Evolutionary conservation across 1,284 basidiomycete genomes (phyloP).

Genomic region (Leccinum holopus): DNA sequence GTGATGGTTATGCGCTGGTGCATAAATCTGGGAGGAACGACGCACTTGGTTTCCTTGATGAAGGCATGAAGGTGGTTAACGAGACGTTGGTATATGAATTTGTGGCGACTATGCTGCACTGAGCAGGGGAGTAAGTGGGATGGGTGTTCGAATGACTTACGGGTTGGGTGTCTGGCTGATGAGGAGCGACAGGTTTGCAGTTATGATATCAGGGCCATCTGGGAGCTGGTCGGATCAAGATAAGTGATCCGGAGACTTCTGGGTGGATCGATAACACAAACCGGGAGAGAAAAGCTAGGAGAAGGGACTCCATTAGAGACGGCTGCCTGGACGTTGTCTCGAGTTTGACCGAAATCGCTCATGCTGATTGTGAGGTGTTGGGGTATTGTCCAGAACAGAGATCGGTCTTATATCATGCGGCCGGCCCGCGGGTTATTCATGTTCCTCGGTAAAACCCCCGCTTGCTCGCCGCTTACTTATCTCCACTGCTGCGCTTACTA

Average conservation of each 20-base stretch:
- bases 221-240: constrained; percentile 39
- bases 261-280: constrained; percentile 13
- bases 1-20: not conserved
- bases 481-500: not conserved
- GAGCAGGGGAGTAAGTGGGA: not conserved
- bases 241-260: not conserved
- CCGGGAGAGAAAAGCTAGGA: constrained; percentile 35
- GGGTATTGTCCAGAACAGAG: not conserved
- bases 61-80: constrained; percentile 70
- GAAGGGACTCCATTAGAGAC: constrained; percentile 35
- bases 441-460: not conserved
- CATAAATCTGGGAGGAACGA: not conserved
- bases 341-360: constrained; percentile 15
- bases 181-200: constrained; percentile 52
- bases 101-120: constrained; percentile 38
- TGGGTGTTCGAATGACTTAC: not conserved
- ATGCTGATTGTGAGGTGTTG: constrained; percentile 7
- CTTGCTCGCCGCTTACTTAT: not conserved
- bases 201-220: constrained; percentile 54
- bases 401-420: not conserved
- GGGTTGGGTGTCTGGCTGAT: constrained; percentile 19
- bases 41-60: constrained; percentile 62
- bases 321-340: constrained; percentile 18
- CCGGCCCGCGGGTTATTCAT: not conserved
- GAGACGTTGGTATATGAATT: constrained; percentile 49